Evolutionary conservation across 371 early-diverging fungal species (phyloP).

Genomic region (Apophysomyces ossiformis): DNA sequence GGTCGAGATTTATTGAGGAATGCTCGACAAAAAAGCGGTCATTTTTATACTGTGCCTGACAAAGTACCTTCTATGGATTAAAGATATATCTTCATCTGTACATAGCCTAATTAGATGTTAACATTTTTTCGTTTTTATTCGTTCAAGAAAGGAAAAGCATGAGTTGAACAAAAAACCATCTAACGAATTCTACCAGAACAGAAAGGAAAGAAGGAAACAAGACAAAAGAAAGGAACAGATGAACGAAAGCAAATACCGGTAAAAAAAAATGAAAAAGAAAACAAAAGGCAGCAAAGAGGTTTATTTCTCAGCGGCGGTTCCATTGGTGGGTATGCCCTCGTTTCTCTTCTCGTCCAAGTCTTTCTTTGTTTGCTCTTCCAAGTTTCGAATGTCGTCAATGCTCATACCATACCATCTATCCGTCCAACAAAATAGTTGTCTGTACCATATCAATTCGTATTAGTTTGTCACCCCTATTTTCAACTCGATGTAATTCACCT

Average conservation of each 20-base stretch:
- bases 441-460: conserved; percentile 40
- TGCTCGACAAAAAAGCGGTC: conserved; percentile 36
- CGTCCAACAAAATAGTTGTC: conserved; percentile 74
- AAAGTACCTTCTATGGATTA: background rate
- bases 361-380: conserved; percentile 67
- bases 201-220: too few relatives aligned
- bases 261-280: conserved; percentile 1
- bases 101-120: too few relatives aligned
- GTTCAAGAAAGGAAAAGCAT: too few relatives aligned
- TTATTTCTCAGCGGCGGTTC: background rate
- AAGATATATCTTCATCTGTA: too few relatives aligned
- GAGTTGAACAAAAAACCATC: too few relatives aligned
- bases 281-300: background rate
- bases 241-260: background rate
- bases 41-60: conserved; percentile 36
- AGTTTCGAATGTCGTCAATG: conserved; percentile 65
- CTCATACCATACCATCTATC: conserved; percentile 76
- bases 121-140: too few relatives aligned
- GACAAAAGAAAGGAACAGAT: background rate
- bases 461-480: conserved; percentile 23
- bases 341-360: conserved; percentile 54
- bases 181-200: too few relatives aligned
- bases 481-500: conserved; percentile 17
- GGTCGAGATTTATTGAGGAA: conserved; percentile 33
- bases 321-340: conserved; percentile 10